Evolutionary conservation across 1,284 basidiomycete genomes (phyloP), one percentile per base, ranked within the genome.

Genomic region (Malassezia pachydermatis): DNA sequence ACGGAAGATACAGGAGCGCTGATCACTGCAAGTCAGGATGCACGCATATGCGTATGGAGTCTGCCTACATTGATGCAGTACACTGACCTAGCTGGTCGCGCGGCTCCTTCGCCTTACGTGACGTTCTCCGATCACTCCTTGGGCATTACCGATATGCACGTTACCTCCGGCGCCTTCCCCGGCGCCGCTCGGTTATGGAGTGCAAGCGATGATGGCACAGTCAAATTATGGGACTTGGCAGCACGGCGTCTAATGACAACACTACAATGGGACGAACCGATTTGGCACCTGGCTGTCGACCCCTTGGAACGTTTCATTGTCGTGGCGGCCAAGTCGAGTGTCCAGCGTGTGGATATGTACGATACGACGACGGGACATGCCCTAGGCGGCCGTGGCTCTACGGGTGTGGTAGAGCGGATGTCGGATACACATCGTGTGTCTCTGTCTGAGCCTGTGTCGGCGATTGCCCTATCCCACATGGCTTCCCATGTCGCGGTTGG

Each of bases 91-190:
- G 57, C 53, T 11, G 45, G 54, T 37, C 53, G 58, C 45, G 45
- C 60, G 54, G 54, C 63, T 34, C 80, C 84, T 1, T 76, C 82
- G 41, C 84, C 89, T 4, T 86, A 84, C 67, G 84, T 81, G 60
- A 81, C 80, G 2, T 76, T 96, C 14, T 80, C 84, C 8, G 92
- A 96, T 72, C 92, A 98, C 70, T 92, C 88, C 0, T 78, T 96
- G 2, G 84, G 86, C 5, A 78, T 98, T 19, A 84, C 84, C 3
- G 84, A 87, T 61, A 78, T 96, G 28, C 73, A 77, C 16, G 82
- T 88, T 57, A 86, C 88, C 3, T 72, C 83, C 34, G 88, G 88
- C 5, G 57, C 76, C 1, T 90, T 88, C 71, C 86, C 88, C 1
- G 50, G 60, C 14, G 78, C 76, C 37, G 83, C 81, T 69, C 78